Percentiles rank a stretch among this genome's conserved stretches.
phyloP scores from a whole-genome alignment of 1,284 basidiomycete species.

The Trichosporon asahii region DNA sequence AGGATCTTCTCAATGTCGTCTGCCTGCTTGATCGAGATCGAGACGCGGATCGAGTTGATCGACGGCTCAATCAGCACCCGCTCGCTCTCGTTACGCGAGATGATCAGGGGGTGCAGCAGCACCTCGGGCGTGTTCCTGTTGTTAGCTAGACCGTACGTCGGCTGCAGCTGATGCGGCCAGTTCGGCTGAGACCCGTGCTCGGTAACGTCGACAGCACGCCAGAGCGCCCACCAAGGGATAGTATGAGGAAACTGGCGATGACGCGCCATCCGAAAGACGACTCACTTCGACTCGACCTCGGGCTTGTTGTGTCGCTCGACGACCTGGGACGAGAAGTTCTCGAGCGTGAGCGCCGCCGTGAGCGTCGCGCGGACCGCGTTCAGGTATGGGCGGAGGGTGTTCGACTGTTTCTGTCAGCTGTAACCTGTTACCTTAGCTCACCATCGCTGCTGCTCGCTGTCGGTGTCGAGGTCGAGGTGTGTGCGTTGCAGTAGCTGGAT shows the following conservation, averaged over 20 bases:
- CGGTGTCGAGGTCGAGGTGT: background rate
- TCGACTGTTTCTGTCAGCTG: slow-evolving; percentile 52
- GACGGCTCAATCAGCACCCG: slow-evolving; percentile 94
- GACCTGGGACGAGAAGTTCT: slow-evolving; percentile 97
- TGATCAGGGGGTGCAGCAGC: slow-evolving; percentile 83
- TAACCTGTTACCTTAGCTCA: background rate
- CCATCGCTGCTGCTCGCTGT: slow-evolving; percentile 6
- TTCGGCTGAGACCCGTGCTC: background rate
- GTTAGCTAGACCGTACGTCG: background rate
- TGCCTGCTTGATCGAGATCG: slow-evolving; percentile 98
- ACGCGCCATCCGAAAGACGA: slow-evolving; percentile 4
- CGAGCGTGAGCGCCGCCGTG: slow-evolving; percentile 92
- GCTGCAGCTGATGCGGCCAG: too few species aligned
- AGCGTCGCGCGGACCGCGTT: slow-evolving; percentile 91
- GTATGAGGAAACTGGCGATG: too few species aligned
- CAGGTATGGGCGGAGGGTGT: slow-evolving; percentile 85
- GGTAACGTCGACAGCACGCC: too few species aligned
- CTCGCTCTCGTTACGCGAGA: slow-evolving; percentile 95
- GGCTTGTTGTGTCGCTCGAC: slow-evolving; percentile 96
- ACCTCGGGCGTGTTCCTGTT: slow-evolving; percentile 84
- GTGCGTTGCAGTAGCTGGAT: background rate
- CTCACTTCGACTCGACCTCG: slow-evolving; percentile 81
- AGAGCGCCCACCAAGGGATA: too few species aligned
- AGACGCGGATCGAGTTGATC: slow-evolving; percentile 92
- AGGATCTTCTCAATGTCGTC: slow-evolving; percentile 98